Evolutionary conservation across 305 asterid species (phyloP), one percentile per base, ranked within the genome.

Genomic region (Plantago lanceolata): DNA sequence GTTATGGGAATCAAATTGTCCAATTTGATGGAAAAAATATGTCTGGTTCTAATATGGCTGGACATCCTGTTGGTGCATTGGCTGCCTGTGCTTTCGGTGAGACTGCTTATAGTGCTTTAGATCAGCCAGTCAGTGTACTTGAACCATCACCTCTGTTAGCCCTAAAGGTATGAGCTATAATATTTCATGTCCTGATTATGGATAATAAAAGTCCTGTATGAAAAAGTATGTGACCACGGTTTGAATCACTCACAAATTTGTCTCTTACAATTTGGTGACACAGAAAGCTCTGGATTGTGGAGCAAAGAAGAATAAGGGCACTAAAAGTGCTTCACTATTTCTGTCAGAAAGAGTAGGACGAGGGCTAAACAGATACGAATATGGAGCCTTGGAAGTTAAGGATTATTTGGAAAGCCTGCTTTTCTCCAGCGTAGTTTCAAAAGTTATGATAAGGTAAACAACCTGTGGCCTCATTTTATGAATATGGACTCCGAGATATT

Each of bases 31-130:
- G 72, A 9, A 61, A 65, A 43, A 79, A 67, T 6, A 60, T 40
- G 35, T 16, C 68, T 49, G 75, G 67, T 71, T 64, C 56, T 66
- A 31, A 28, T 56, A 66, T 50, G 68, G 89, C 83, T 67, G 96
- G 90, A 57, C 93, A 79, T 75, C 94, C 99, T 55, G 97, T 90
- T 76, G 97, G 99, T 51, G 71, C 96, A 40, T 65, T 88, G 80
- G 96, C 99, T 60, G 99, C 95, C 52, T 86, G 96, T 79, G 99
- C 99, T 64, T 74, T 94, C 67, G 78, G 95, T 19, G 99, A 94
- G 82, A 92, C 90, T 64, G 86, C 95, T 52, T 94, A 94, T 76
- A 80, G 97, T 90, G 99, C 99, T 69, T 71, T 94, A 77, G 97
- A 94, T 85, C 95, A 83, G 76, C 97, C 99, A 43, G 77, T 88